Conservation (phyloP, 1,284 basidiomycete genomes). For the Schizopora paradoxa region DNA sequence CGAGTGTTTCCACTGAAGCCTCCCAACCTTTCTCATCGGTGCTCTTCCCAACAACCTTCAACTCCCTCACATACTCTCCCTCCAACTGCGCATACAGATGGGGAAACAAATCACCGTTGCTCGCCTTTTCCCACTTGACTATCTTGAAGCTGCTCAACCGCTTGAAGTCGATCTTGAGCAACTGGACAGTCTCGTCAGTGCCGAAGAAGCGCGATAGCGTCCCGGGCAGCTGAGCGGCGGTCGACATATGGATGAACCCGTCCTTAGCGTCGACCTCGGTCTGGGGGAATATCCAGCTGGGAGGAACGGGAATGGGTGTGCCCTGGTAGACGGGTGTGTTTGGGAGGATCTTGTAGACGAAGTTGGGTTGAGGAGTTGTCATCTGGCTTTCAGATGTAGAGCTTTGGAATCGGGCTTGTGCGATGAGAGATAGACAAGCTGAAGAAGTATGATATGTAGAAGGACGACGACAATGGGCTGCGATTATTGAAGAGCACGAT, state of each 20-base stretch:
- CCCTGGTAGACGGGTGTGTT: slow-evolving; percentile 15
- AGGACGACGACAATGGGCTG: too few relatives aligned
- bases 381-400: too few relatives aligned
- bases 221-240: slow-evolving; percentile 17
- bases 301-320: slow-evolving; percentile 14
- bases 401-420: too few relatives aligned
- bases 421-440: too few relatives aligned
- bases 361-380: slow-evolving; percentile 10
- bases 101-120: slow-evolving; percentile 15
- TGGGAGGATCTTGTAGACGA: slow-evolving; percentile 20
- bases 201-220: slow-evolving; percentile 22
- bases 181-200: slow-evolving; percentile 17
- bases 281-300: slow-evolving; percentile 15
- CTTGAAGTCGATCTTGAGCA: slow-evolving; percentile 21
- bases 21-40: slow-evolving; percentile 15
- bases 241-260: slow-evolving; percentile 24
- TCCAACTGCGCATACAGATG: slow-evolving; percentile 17
- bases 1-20: background rate
- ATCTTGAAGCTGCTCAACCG: slow-evolving; percentile 12
- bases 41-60: slow-evolving; percentile 10
- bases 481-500: too few relatives aligned
- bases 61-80: slow-evolving; percentile 13
- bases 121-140: slow-evolving; percentile 17
- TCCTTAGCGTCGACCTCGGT: slow-evolving; percentile 21
- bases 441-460: too few relatives aligned